These are phyloP conservation scores for Colletotrichum musae DNA, from an alignment of 2,329 filamentous ascomycete species.

Conservation along the genomic window DNA sequence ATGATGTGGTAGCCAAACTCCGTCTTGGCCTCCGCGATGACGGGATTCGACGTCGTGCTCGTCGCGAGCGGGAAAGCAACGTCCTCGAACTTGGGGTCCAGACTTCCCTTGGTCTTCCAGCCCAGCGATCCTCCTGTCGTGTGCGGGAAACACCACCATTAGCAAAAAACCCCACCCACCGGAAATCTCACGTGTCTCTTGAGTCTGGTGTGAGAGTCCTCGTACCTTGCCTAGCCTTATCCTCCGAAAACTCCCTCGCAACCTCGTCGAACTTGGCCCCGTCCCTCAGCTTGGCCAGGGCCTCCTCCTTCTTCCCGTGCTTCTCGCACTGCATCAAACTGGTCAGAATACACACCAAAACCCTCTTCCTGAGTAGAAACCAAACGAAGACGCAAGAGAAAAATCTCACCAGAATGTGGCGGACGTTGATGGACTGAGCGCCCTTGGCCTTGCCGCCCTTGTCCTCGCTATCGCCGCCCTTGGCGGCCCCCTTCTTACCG, in stretches of 20 bases:
- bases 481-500: conserved; percentile 52
- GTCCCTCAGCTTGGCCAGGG: conserved; percentile 75
- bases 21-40: conserved; percentile 80
- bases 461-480: conserved; percentile 47
- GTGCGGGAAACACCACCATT: background rate
- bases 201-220: background rate
- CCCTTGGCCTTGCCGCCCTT: conserved; percentile 66
- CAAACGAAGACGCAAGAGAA: background rate
- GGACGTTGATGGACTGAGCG: conserved; percentile 79
- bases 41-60: conserved; percentile 75
- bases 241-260: conserved; percentile 80
- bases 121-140: conserved; percentile 76
- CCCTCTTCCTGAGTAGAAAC: too few relatives aligned
- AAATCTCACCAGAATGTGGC: conserved; percentile 75
- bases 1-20: conserved; percentile 85
- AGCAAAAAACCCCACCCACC: conserved; percentile 4
- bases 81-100: conserved; percentile 79
- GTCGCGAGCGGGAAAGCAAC: conserved; percentile 78
- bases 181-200: background rate
- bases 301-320: conserved; percentile 83
- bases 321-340: conserved; percentile 74
- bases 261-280: conserved; percentile 83
- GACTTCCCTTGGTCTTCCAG: conserved; percentile 78
- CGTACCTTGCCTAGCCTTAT: conserved; percentile 78
- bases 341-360: conserved; percentile 4